phyloP scores from a whole-genome alignment of 2,329 filamentous ascomycete genomes.

The Phyllosticta ampelicida region DNA sequence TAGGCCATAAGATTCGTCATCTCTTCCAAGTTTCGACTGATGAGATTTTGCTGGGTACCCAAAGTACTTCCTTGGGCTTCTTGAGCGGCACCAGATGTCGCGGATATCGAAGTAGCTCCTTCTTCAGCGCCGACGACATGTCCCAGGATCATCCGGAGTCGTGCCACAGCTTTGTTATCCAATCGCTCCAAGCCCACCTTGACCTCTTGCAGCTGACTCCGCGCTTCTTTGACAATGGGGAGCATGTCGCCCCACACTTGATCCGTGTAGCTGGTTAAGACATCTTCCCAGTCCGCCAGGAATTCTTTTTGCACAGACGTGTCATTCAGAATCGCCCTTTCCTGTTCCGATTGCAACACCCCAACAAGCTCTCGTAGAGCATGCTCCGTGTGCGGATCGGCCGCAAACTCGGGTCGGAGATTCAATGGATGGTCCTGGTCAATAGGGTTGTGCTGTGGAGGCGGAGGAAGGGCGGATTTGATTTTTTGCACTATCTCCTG shows the following conservation, averaged over 20 bases:
- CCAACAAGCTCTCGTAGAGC: not conserved
- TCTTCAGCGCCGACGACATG: conserved; percentile 13
- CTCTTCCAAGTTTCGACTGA: not conserved
- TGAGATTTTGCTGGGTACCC: not conserved
- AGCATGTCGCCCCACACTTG: conserved; percentile 17
- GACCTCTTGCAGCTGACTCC: conserved; percentile 13
- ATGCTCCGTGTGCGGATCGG: not conserved
- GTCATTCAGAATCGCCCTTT: conserved; percentile 1
- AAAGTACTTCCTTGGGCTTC: not conserved
- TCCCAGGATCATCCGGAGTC: conserved; percentile 18
- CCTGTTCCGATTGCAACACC: conserved; percentile 1
- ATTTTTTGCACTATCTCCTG: conserved; percentile 11
- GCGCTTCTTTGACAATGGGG: conserved; percentile 13
- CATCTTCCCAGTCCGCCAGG: conserved; percentile 15
- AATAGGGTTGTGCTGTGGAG: conserved; percentile 10
- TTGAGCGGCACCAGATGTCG: not conserved
- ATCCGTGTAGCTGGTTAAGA: conserved; percentile 16
- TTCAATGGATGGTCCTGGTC: conserved; percentile 12
- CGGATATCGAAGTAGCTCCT: not conserved
- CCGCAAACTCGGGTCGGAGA: conserved; percentile 11
- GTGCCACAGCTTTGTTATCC: conserved; percentile 14
- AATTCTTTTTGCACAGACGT: conserved; percentile 2
- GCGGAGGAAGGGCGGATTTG: conserved; percentile 11
- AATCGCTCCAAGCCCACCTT: conserved; percentile 9
- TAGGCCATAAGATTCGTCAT: not conserved